A percentile compares a stretch with the other conserved stretches of the same genome.
Conservation (phyloP, 352 stramenopile genomes). For the Halophytophthora batemanensis region DNA sequence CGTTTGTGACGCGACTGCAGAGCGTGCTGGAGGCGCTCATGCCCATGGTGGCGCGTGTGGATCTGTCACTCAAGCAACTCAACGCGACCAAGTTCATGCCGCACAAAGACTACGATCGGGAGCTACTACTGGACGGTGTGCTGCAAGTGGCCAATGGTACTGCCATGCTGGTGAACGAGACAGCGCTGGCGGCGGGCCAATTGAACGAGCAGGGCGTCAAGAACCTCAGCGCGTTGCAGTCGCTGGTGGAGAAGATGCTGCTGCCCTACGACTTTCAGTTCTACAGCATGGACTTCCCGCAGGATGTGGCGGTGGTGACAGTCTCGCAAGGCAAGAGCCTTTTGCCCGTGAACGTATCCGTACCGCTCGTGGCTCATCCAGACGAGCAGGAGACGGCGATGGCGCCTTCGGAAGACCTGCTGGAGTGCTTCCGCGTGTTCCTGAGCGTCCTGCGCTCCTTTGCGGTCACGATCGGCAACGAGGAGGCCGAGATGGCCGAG, state of each 20-base stretch:
- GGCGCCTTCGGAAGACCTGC: slow-evolving; percentile 19
- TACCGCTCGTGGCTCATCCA: slow-evolving; percentile 26
- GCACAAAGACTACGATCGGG: slow-evolving; percentile 76
- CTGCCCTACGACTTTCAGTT: slow-evolving; percentile 84
- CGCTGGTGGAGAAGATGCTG: slow-evolving; percentile 71
- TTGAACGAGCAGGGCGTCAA: slow-evolving; percentile 70
- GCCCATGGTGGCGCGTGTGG: slow-evolving; percentile 44
- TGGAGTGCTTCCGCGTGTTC: slow-evolving; percentile 71
- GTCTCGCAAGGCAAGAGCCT: slow-evolving; percentile 76
- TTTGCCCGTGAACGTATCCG: slow-evolving; percentile 52
- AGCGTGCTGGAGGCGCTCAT: slow-evolving; percentile 42
- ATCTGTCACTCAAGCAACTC: slow-evolving; percentile 60
- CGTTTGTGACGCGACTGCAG: slow-evolving; percentile 23
- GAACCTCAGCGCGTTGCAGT: slow-evolving; percentile 70
- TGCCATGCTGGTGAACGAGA: slow-evolving; percentile 68
- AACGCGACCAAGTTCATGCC: slow-evolving; percentile 64
- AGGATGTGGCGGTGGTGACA: slow-evolving; percentile 64
- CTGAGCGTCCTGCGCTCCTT: slow-evolving; percentile 54
- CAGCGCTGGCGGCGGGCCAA: slow-evolving; percentile 52
- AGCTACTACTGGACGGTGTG: slow-evolving; percentile 42
- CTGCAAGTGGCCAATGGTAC: slow-evolving; percentile 73
- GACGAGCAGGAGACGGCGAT: background rate
- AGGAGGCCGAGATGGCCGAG: slow-evolving; percentile 72
- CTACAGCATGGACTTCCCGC: slow-evolving; percentile 82
- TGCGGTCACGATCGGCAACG: slow-evolving; percentile 60